Percentiles rank a stretch among this genome's conserved stretches.
phyloP scores from a whole-genome alignment of 805 yeast species.

The Saccharomyces cerevisiae region DNA sequence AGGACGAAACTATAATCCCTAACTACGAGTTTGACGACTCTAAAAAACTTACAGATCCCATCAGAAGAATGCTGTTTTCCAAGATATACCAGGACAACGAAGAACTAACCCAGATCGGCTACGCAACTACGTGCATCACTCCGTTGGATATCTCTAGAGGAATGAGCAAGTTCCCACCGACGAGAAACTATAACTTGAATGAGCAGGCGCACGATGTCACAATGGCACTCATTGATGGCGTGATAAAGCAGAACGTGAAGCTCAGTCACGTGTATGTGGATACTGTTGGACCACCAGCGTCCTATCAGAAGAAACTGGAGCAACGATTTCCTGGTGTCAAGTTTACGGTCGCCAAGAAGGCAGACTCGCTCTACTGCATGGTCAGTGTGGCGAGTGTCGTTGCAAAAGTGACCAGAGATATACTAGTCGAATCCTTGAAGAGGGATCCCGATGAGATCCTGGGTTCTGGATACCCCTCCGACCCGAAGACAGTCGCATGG shows the following conservation, averaged over 20 bases:
- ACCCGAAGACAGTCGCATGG: conserved; percentile 81
- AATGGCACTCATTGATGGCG: conserved; percentile 61
- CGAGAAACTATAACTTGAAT: conserved; percentile 57
- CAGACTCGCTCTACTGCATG: conserved; percentile 84
- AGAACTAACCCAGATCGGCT: conserved; percentile 59
- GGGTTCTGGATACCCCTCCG: conserved; percentile 95
- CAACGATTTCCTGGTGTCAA: conserved; percentile 58
- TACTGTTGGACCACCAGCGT: conserved; percentile 91
- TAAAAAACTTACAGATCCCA: conserved; percentile 68
- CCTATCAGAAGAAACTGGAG: conserved; percentile 70
- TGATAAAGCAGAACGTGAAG: conserved; percentile 52
- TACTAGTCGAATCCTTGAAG: conserved; percentile 28
- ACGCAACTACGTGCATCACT: conserved; percentile 78
- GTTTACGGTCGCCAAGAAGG: conserved; percentile 86
- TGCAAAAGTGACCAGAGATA: conserved; percentile 93
- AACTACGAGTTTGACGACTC: conserved; percentile 88
- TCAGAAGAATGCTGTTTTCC: conserved; percentile 54
- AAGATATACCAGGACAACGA: conserved; percentile 43
- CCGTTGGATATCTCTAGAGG: conserved; percentile 83
- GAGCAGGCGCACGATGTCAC: conserved; percentile 97
- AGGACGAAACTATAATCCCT: conserved; percentile 38
- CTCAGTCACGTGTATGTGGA: conserved; percentile 76
- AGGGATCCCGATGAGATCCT: conserved; percentile 31
- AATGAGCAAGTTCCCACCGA: conserved; percentile 62
- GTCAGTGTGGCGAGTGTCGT: conserved; percentile 93